A percentile compares a stretch with the other conserved stretches of the same genome.
Evolutionary conservation across 2,329 filamentous ascomycete genomes (phyloP).

Genomic region (Cladorrhinum sp.): DNA sequence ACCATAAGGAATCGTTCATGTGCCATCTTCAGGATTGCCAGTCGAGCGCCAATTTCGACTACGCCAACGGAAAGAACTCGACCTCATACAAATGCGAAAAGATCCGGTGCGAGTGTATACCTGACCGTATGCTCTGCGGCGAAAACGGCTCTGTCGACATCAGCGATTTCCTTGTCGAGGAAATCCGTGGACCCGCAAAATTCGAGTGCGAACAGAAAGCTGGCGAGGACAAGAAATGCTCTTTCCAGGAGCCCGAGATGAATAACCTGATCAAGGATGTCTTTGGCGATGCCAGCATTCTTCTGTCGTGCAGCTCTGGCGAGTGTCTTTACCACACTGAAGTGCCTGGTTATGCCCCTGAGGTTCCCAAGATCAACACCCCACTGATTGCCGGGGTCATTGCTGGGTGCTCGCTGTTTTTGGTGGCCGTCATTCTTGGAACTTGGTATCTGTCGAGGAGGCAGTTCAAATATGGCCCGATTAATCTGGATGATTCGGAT

Average conservation of each 20-base stretch:
- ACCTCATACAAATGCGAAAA: conserved; percentile 84
- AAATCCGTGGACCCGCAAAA: conserved; percentile 81
- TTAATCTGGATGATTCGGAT: conserved; percentile 84
- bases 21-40: conserved; percentile 81
- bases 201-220: conserved; percentile 71
- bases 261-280: conserved; percentile 82
- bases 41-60: conserved; percentile 68
- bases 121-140: conserved; percentile 90
- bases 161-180: conserved; percentile 77
- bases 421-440: conserved; percentile 78
- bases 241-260: conserved; percentile 89
- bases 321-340: conserved; percentile 94
- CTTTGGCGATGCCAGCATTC: conserved; percentile 89
- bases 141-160: conserved; percentile 90
- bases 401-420: conserved; percentile 77
- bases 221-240: conserved; percentile 64
- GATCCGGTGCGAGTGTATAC: conserved; percentile 82
- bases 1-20: conserved; percentile 91
- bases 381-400: conserved; percentile 94
- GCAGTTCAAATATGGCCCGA: conserved; percentile 65
- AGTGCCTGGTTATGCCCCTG: conserved; percentile 83
- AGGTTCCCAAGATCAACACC: conserved; percentile 93
- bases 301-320: conserved; percentile 75
- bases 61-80: conserved; percentile 68
- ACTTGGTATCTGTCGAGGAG: conserved; percentile 88